phyloP scores from a whole-genome alignment of 441 rosid genomes.

The Cnidoscolus chayamansa region DNA sequence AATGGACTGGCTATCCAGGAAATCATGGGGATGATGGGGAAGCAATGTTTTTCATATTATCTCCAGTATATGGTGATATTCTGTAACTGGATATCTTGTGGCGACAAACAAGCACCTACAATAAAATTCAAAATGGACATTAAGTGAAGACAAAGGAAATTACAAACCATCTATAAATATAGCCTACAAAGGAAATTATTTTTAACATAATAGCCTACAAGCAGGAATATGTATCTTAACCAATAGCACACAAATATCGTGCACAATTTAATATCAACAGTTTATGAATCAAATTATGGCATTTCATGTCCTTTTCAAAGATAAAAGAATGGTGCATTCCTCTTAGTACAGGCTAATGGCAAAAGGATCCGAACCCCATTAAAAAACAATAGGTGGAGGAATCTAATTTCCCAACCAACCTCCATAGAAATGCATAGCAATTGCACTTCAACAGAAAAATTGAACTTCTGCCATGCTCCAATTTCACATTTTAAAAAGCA shows the following conservation, averaged over 20 bases:
- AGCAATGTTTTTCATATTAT: neutral
- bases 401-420: neutral
- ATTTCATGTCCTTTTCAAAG: neutral
- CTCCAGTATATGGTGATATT: neutral
- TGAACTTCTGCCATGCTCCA: neutral
- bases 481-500: neutral
- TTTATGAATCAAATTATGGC: neutral
- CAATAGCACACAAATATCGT: too few relatives aligned
- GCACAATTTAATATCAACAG: neutral
- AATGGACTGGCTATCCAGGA: neutral
- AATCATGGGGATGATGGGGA: neutral
- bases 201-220: neutral
- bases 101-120: conserved; percentile 15
- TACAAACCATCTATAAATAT: neutral
- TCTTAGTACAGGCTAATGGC: neutral
- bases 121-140: neutral
- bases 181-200: neutral
- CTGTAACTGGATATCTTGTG: neutral
- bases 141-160: neutral
- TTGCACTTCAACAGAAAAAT: neutral
- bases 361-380: neutral
- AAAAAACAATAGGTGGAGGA: neutral
- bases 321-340: neutral
- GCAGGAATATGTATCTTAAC: neutral
- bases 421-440: neutral